Base-by-base conservation (phyloP, 495 filamentous ascomycete species). In the Daldinia loculata region DNA sequence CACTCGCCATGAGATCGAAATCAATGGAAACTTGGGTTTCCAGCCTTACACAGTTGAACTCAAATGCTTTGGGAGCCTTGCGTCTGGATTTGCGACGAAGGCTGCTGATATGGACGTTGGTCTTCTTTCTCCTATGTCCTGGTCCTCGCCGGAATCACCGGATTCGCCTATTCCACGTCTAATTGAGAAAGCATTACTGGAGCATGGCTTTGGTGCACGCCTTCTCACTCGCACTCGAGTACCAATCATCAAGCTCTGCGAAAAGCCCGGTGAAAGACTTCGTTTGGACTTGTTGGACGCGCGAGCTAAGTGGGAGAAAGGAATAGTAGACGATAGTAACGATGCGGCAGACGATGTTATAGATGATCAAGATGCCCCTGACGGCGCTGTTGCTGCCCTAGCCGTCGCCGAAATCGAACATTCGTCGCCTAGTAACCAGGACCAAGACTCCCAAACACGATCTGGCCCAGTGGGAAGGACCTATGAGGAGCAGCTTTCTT, bases 231-330 rank as follows among this genome's bases (percentile, higher is more conserved):
- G 83, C 38, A 93, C 93, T 7, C 85, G 92, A 67, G 89, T 94
- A 30, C 93, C 93, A 24, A 94, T 95, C 62, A 89, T 96, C 74
- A 93, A 93, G 70, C 80, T 96, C 32, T 93, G 91, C 78, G 85
- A 93, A 74, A 86, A 84, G 62, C 91, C 91, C 5, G 82, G 82
- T 0, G 71, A 78, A 5, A 77, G 84, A 24, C 82, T 93, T 15
- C 80, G 81, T 15, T 41, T 67, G 4, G 81, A 80, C 15, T 80
- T 93, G 3, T 61, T 82, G n/a, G 82, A 85, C 36, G 88, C 87
- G 57, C 83, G 89, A 32, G 67, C 75, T 22, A 90, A 88, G 67
- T 91, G 90, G 87, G 89, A 89, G 58, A 82, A 70, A 14, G 84
- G 84, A 0, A 43, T 75, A 19, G 63, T 71, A 4, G 78, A 76